Evolutionary conservation across 2,329 filamentous ascomycete genomes (phyloP), one percentile per base, ranked within the genome.

Genomic region (Sporothrix variecibatus): DNA sequence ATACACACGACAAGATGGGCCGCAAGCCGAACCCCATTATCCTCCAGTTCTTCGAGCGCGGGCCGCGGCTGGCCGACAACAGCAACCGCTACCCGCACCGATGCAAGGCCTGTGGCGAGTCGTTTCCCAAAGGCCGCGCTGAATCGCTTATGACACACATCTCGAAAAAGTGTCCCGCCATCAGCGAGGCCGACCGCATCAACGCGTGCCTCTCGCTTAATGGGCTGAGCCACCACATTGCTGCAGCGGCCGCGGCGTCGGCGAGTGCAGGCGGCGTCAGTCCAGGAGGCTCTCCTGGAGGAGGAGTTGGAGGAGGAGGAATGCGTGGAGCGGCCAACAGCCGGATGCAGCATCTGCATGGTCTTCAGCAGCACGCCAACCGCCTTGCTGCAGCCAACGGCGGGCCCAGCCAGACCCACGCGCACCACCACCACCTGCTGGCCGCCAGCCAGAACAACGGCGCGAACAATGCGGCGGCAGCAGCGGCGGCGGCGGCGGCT

Each of bases 61-160:
- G 95, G 11, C 89, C 90, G 53, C 97, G 97, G 84, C 88, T 97
- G 79, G 90, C 92, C 80, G 94, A 97, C 84, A 92, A 93, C 77
- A 96, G 93, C 85, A 97, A 97, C 82, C 90, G 95, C 74, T 98
- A 98, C 81, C 91, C 94, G 78, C 94, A 97, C 81, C 96, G 93
- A 15, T 97, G 94, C 88, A 95, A 93, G 82, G 88, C 91, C 77
- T 97, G 94, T 81, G 94, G 94, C 77, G 93, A 96, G 83, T 92
- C 93, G 82, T 97, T 97, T 76, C 93, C 94, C 76, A 97, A 97
- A 81, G 95, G 95, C 75, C 90, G 95, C 76, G 92, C 94, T 79
- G 95, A 98, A 80, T 93, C 90, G 78, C 84, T 98, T 75, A 92
- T 90, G 60, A 91, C 88, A 76, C 95, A 98, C 80, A 87, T 97